Conservation (phyloP, 202 grass and related monocot genomes). For the Hordeum pubiflorum region DNA sequence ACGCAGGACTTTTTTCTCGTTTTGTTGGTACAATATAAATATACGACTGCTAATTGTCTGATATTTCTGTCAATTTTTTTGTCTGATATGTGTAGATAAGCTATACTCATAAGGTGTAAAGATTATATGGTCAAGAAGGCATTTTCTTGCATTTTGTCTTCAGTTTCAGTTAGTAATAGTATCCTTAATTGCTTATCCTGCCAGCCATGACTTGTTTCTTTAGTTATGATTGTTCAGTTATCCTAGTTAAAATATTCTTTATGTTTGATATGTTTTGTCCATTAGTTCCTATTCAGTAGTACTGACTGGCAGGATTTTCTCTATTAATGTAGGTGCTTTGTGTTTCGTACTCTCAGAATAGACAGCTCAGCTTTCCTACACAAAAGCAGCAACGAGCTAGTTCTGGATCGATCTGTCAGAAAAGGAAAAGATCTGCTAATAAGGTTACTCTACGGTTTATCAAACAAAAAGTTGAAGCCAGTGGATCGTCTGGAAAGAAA, state of each 20-base stretch:
- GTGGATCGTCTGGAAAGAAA: constrained; percentile 24
- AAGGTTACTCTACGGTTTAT: constrained; percentile 24
- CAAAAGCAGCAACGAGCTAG: constrained; percentile 29
- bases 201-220: not conserved
- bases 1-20: not conserved
- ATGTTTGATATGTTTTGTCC: constrained; percentile 21
- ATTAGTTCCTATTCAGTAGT: constrained; percentile 15
- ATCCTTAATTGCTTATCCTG: constrained; percentile 2
- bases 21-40: not conserved
- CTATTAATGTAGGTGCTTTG: constrained; percentile 68
- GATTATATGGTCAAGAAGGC: not conserved
- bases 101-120: not conserved
- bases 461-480: constrained; percentile 20
- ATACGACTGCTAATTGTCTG: not conserved
- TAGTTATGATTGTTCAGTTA: constrained; percentile 3
- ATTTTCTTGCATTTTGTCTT: not conserved
- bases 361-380: constrained; percentile 23
- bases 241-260: constrained; percentile 5
- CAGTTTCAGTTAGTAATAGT: not conserved
- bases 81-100: not conserved
- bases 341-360: constrained; percentile 37
- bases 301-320: constrained; percentile 12
- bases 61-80: not conserved
- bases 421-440: constrained; percentile 51
- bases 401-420: constrained; percentile 32